Evolutionary conservation across 352 stramenopile genomes (phyloP), one percentile per base, ranked within the genome.

Genomic region (Phytophthora sojae): DNA sequence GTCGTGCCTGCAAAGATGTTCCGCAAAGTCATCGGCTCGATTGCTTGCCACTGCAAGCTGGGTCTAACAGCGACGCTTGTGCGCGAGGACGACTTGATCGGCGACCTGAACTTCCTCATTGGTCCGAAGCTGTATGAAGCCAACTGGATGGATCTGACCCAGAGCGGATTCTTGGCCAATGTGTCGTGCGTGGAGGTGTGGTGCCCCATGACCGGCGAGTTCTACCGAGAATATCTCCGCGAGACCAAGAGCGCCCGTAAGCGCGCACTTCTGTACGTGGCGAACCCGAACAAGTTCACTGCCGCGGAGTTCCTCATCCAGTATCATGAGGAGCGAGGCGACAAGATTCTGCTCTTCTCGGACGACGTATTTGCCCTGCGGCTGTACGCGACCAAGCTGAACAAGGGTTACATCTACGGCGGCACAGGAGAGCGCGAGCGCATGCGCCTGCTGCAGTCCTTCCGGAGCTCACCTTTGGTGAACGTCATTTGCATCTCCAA

Each of bases 141-240:
- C 29, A 99, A 99, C 80, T 99, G 98, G 98, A 99, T 99, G 97
- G 97, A 99, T 83, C 81, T 99, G 9, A 99, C 98, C 29, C 92
- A 97, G 54, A 96, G 95, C 50, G 97, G 98, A 3, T 99, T 99
- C 76, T 71, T 99, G 45, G 97, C 98, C 25, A 99, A 99, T 73
- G 97, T 99, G 7, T 96, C 96, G 64, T 99, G 98, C 67, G 93
- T 99, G 3, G 98, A 99, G 81, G 94, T 99, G 12, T 99, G 98
- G 98, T 99, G 98, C 69, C 96, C 97, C 44, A 99, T 99, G 98
- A 96, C 97, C 12, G 92, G 92, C 21, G 94, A 98, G 30, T 99
- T 99, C 71, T 99, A 99, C 85, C 92, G 85, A 26, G 88, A 95
- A 69, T 95, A 95, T 62, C 55, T 95, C 61, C 93, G 88, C 15